Base-by-base conservation (phyloP, 805 yeast species). In the Naumovozyma castellii region DNA sequence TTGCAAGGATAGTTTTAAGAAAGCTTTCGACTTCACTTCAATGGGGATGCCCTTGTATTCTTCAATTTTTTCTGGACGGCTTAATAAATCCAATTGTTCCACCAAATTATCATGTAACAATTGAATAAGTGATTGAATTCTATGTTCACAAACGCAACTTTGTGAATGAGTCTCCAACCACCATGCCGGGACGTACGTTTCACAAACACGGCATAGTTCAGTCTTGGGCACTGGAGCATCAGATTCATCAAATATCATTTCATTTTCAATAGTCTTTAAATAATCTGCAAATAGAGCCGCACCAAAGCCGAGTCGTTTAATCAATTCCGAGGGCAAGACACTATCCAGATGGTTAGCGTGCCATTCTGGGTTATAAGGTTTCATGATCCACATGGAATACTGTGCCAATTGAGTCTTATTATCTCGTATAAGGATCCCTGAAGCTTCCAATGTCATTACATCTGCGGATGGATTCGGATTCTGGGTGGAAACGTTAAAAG, bases 131-230 rank as follows among this genome's bases (percentile, higher is more conserved):
- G 86, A 87, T 53, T 80, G 87, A 9, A 83, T 75, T 51, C 78
- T 73, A 61, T 87, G 95, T 57, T 88, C 97, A 28, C 84, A 73
- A 20, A 84, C 68, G 52, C 99, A 92, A 35, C 84, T 65, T 53
- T 87, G 92, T 1, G 90, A 80, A 61, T 92, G 99, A 37, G 80
- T 73, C 51, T 90, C 98, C 31, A 92, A 68, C 82, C 94, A 92
- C 98, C 98, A 92, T 3, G 87, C 83, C 3, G 95, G 96, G n/a
- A 87, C 78, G 36, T 73, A 73, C 22, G 78, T 77, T 54, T 92
- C 99, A 62, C 99, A 92, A 19, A 92, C 87, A 36, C 96, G 72
- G 59, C 99, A 92, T 25, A 92, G 65, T 29, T 84, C 86, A 41
- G 78, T 71, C 18, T 80, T 79, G 1, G 95, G 96, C n/a, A 76